Evolutionary conservation across 2,329 filamentous ascomycete species (phyloP), one percentile per base, ranked within the genome.

Genomic region (Aspergillus sclerotialis): DNA sequence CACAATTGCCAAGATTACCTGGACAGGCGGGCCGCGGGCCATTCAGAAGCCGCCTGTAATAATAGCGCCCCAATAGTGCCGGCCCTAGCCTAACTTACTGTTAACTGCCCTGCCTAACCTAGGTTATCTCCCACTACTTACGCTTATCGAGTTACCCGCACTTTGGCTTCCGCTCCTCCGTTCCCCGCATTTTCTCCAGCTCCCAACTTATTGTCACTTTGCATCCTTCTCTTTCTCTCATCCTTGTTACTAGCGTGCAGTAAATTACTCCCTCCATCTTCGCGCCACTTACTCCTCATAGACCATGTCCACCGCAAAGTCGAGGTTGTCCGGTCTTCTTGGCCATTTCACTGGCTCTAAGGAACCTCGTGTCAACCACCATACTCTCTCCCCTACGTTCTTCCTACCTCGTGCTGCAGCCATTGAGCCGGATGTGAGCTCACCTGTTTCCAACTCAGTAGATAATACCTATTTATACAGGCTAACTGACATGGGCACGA

Each of bases 371-470:
- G 57, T 62, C 36, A 67, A 63, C 33, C 47, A 65, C 45, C 57
- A 67, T 61, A 78, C 82, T 11, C 76, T 96, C 18, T 89, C 86
- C 2, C 90, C 90, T 0, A 94, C 89, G 3, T 81, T 79, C 60
- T 95, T 94, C 58, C 69, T 94, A 14, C 83, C 85, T 45, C 81
- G 90, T 34, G 88, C 90, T 12, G 89, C 89, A 5, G 71, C 76
- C 29, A 92, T 96, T 52, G 90, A 95, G 63, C 90, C 90, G 5
- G 70, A 89, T 53, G 75, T 77, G 51, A 45, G 65, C 44, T 19
- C 3, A 17, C 6, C 1, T 15, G 7, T 9, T 7, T 29, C 10
- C 9, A n/a, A n/a, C n/a, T n/a, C n/a, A n/a, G n/a, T n/a, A n/a
- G 19, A 6, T 23, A 23, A 23, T 23, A 9, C 18, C 13, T 28